Conservation (phyloP, 257 asterid genomes). For the Phtheirospermum japonicum region DNA sequence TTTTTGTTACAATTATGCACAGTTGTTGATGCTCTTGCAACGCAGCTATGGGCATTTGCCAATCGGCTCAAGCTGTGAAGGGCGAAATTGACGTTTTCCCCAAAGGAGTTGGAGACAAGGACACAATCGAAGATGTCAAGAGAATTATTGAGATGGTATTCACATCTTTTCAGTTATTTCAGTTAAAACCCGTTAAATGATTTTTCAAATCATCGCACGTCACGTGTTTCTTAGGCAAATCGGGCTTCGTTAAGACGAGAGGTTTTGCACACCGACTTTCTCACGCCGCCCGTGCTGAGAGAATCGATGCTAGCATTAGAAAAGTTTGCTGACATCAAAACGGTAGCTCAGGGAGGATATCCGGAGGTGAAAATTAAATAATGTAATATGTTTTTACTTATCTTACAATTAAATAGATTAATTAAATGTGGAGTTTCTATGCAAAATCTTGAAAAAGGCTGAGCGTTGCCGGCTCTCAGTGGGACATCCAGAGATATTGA, state of each 20-base stretch:
- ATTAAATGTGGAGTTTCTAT: neutral
- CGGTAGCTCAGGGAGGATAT: slow-evolving; percentile 84
- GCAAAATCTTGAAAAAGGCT: slow-evolving; percentile 47
- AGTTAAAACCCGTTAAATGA: neutral
- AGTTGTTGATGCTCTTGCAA: slow-evolving; percentile 51
- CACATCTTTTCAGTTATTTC: slow-evolving; percentile 15
- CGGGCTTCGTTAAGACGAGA: slow-evolving; percentile 74
- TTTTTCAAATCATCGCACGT: neutral
- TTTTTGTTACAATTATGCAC: slow-evolving; percentile 25
- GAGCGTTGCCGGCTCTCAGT: slow-evolving; percentile 91
- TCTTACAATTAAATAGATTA: slow-evolving; percentile 1
- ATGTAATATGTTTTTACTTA: neutral
- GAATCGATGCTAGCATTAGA: slow-evolving; percentile 59
- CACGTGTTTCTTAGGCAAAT: slow-evolving; percentile 49
- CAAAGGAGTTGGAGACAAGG: slow-evolving; percentile 56
- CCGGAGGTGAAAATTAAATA: slow-evolving; percentile 63
- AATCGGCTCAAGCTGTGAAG: slow-evolving; percentile 58
- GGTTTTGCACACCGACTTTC: slow-evolving; percentile 75
- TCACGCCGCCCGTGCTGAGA: slow-evolving; percentile 77
- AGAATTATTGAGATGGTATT: slow-evolving; percentile 76
- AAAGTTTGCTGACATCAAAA: slow-evolving; percentile 60
- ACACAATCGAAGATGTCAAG: slow-evolving; percentile 63
- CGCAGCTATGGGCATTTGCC: slow-evolving; percentile 58
- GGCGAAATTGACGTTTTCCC: slow-evolving; percentile 43
- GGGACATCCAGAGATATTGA: slow-evolving; percentile 73